Evolutionary conservation across 176 grass and related monocot genomes (phyloP), one percentile per base, ranked within the genome.

Genomic region (Ananas comosus): DNA sequence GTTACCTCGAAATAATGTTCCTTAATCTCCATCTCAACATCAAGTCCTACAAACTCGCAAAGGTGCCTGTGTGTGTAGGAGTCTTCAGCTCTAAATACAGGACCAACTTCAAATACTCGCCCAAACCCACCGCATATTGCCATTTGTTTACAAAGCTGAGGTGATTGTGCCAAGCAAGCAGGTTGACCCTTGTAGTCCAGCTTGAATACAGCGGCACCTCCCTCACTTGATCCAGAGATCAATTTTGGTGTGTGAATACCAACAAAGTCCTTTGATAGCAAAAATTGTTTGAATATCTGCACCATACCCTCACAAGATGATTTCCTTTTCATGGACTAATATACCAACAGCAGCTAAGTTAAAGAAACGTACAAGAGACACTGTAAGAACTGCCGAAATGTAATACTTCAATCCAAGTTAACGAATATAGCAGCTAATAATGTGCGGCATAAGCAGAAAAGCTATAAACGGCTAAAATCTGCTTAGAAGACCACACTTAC

Each of bases 1-100:
- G 72, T 33, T 83, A 90, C 94, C 89, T 99, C 94, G 70, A 91
- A 99, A 67, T 93, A 99, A 51, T 99, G 94, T 63, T 99, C 89
- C 79, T 91, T 93, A 17, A 99, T 90, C 76, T 93, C 89, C 94
- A 99, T 86, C 58, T 99, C 94, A 52, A 82, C 87, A 82, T 99
- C 94, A 70, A 99, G 78, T n/a, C 94, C 94, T 22, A 99, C 78
- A 86, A 91, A 93, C 69, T 99, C 89, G 64, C 94, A 99, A 6
- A 99, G 78, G 83, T 93, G 94, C 65, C 94, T 90, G 70, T 93
- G 94, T 8, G 94, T 99, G 61, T 90, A 91, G 13, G 89, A 93
- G 66, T 93, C 88, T 53, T 99, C 89, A 9, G 94, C 89, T 75
- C 94, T 93, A 27, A 90, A 93, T 12, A 93, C 94, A 4, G 82